Conservation (phyloP, 768 basidiomycete genomes). For the Naematelia encephala region DNA sequence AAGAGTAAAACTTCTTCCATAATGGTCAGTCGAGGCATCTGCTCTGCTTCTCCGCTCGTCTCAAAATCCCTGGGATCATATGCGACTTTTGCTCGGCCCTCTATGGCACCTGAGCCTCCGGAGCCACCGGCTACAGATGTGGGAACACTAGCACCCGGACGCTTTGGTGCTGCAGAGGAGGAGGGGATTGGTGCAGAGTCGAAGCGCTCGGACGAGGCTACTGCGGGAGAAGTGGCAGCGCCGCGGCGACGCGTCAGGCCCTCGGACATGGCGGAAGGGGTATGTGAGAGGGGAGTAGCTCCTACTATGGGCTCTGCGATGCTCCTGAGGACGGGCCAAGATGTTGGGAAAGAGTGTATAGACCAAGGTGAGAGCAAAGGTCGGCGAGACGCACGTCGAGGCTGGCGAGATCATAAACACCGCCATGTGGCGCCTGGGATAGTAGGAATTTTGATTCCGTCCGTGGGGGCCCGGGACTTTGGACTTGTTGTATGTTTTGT, state of each 20-base stretch:
- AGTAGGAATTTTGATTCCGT: background rate
- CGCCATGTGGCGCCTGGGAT: background rate
- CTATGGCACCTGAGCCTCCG: constrained; percentile 60
- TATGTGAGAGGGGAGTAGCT: background rate
- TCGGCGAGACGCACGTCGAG: background rate
- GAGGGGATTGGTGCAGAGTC: constrained; percentile 20
- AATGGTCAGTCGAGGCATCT: constrained; percentile 79
- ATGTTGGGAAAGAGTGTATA: no score
- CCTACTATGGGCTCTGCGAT: no score
- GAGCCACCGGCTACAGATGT: constrained; percentile 30
- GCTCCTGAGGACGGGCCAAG: no score
- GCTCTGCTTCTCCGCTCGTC: constrained; percentile 55
- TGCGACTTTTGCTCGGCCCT: constrained; percentile 82
- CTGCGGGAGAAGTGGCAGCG: constrained; percentile 32
- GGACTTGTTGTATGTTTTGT: no score
- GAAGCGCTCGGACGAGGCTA: constrained; percentile 19
- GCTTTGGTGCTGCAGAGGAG: constrained; percentile 15
- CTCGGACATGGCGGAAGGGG: constrained; percentile 16
- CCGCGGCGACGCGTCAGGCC: constrained; percentile 49
- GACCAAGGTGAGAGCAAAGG: no score
- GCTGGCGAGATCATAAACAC: background rate
- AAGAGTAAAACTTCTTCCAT: constrained; percentile 95
- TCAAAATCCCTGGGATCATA: constrained; percentile 86
- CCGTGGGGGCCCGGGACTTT: no score
- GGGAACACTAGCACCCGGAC: constrained; percentile 54